phyloP scores from a whole-genome alignment of 306 rosid species.

The Cyamopsis tetragonoloba region DNA sequence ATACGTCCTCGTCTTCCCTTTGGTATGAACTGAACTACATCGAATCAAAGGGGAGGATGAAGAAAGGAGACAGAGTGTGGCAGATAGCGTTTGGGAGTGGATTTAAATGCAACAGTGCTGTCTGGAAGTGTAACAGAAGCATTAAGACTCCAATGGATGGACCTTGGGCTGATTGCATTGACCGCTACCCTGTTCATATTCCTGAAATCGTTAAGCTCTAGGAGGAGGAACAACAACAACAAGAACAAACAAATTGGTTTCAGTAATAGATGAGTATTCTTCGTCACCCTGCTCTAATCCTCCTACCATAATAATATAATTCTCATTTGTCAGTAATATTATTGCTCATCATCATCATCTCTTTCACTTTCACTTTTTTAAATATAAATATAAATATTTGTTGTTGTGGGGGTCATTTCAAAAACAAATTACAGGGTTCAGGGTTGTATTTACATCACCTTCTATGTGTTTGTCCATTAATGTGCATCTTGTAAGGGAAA shows the following conservation, averaged over 20 bases:
- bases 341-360: conserved; percentile 21
- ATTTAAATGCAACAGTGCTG: conserved; percentile 90
- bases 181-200: conserved; percentile 81
- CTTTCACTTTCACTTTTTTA: too few species aligned
- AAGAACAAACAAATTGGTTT: not conserved
- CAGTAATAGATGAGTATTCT: not conserved
- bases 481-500: conserved; percentile 26
- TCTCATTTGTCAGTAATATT: conserved; percentile 27
- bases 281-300: not conserved
- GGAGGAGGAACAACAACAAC: not conserved
- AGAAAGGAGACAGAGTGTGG: conserved; percentile 82
- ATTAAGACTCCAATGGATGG: conserved; percentile 58
- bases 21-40: conserved; percentile 87
- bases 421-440: too few species aligned
- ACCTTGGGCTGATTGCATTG: conserved; percentile 86
- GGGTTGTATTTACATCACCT: too few species aligned
- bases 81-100: conserved; percentile 97
- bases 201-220: conserved; percentile 91
- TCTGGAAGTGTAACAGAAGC: conserved; percentile 76
- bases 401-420: too few species aligned
- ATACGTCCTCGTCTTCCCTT: conserved; percentile 89
- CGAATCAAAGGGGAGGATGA: conserved; percentile 90
- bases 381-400: not conserved
- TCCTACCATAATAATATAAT: conserved; percentile 3
- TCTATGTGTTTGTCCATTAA: conserved; percentile 10